Percentiles rank a stretch among this genome's conserved stretches.
phyloP scores from a whole-genome alignment of 2,329 filamentous ascomycete species.

The Nothopassalora personata region DNA sequence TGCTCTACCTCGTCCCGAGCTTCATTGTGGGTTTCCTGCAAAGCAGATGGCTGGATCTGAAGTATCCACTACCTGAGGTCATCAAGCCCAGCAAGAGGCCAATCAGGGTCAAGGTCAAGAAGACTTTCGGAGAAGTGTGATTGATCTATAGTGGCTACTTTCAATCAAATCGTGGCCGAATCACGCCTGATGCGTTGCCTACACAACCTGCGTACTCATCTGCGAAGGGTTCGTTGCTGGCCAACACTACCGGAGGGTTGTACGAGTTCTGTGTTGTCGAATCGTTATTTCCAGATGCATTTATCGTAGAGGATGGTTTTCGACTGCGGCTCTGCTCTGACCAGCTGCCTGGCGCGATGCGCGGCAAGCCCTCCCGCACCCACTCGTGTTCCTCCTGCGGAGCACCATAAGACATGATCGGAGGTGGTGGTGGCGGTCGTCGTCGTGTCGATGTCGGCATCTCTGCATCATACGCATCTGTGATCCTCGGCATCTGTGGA shows the following conservation, averaged over 20 bases:
- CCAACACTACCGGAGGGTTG: background rate
- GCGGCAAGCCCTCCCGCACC: background rate
- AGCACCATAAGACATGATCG: background rate
- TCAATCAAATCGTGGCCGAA: background rate
- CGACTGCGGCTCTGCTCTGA: background rate
- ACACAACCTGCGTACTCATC: background rate
- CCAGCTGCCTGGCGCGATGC: background rate
- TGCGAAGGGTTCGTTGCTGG: background rate
- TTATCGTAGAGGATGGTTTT: background rate
- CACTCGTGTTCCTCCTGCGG: background rate
- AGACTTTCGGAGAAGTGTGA: slow-evolving; percentile 10
- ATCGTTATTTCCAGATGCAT: background rate
- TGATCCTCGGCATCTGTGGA: background rate
- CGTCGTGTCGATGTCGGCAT: background rate
- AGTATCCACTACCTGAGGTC: slow-evolving; percentile 21
- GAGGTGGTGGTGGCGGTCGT: background rate
- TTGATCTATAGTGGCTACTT: background rate
- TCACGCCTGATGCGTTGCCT: background rate
- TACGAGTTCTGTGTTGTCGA: background rate
- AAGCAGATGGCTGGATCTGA: slow-evolving; percentile 22
- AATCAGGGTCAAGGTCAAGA: slow-evolving; percentile 22
- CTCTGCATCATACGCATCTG: background rate
- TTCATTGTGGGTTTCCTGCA: slow-evolving; percentile 16
- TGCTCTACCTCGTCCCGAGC: slow-evolving; percentile 36
- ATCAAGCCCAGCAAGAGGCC: slow-evolving; percentile 26